phyloP scores from a whole-genome alignment of 176 grass and related monocot species.

The Musa troglodytarum region DNA sequence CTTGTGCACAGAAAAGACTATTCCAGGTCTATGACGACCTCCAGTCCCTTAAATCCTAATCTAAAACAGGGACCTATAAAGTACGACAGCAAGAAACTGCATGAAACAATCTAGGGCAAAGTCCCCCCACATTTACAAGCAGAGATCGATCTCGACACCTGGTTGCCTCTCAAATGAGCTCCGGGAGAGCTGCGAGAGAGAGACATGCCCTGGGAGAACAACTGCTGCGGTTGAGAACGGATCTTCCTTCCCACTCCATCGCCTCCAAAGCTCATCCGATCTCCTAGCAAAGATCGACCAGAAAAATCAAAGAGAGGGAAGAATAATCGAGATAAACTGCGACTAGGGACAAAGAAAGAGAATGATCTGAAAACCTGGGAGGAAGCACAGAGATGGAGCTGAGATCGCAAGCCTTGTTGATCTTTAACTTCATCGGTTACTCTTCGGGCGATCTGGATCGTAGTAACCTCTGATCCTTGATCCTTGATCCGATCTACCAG shows the following conservation, averaged over 20 bases:
- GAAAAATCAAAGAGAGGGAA: neutral
- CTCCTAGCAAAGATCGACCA: conserved; percentile 16
- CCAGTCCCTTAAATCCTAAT: neutral
- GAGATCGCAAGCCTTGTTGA: conserved; percentile 93
- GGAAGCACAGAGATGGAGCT: conserved; percentile 92
- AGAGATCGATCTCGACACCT: conserved; percentile 31
- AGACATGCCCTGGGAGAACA: conserved; percentile 45
- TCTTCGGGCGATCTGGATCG: neutral
- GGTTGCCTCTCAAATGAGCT: conserved; percentile 49
- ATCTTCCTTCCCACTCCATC: conserved; percentile 25
- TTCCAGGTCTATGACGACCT: neutral
- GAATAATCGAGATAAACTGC: conserved; percentile 1
- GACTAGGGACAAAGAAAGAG: neutral
- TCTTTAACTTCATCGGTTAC: conserved; percentile 67
- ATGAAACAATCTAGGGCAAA: neutral
- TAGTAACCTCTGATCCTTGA: neutral
- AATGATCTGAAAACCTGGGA: conserved; percentile 32
- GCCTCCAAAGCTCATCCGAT: conserved; percentile 25
- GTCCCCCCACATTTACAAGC: neutral
- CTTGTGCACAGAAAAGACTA: neutral
- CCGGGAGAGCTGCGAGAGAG: conserved; percentile 70
- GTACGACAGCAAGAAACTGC: neutral
- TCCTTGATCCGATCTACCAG: neutral
- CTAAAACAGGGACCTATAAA: neutral
- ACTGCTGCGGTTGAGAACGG: conserved; percentile 53